Base-by-base conservation (phyloP, 805 yeast species). In the Yarrowia yakushimensis region DNA sequence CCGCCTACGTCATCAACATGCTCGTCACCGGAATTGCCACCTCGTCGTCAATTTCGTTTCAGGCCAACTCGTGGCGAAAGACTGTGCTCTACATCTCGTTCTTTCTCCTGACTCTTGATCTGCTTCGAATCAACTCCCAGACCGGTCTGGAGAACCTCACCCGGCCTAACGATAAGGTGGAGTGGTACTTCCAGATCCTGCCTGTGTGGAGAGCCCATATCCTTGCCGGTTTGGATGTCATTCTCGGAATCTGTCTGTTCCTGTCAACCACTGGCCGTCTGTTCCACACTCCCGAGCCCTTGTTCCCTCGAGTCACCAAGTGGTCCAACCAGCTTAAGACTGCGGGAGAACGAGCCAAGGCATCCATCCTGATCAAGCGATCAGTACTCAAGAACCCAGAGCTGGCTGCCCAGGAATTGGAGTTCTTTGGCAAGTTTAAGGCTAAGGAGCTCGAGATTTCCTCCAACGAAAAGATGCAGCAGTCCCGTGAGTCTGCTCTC, bases 101-200 rank as follows among this genome's bases (percentile, higher is more conserved):
- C 41, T 13, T 60, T 37, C 48, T 55, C 9, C 23, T 55, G 61
- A 31, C 39, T 10, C 15, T 39, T 12, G 55, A 62, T 36, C 30
- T 63, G 23, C 43, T 60, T 13, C 41, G 45, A 18, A 39, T 60
- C 43, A 27, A 57, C 22, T 39, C 57, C 33, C 61, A 48, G 62
- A 50, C 61, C 17, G 57, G 60, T 20, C 30, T 18, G 36, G 61
- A 64, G 28, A 64, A 63, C 45, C 59, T 59, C 31, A 45, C 65
- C 11, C 37, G 27, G 37, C 45, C 66, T 7, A 36, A 45, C 37
- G 20, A 36, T 15, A 39, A 59, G 36, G 63, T 65, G 3, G 63
- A 57, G 22, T 66, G 68, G 69, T 30, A 65, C 27, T 66, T 62
- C 48, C 66, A 68, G 68, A 31, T 46, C 18, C 48, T 63, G 41